Base-by-base conservation (phyloP, 768 basidiomycete genomes). In the Xerocomellus chrysenteron region DNA sequence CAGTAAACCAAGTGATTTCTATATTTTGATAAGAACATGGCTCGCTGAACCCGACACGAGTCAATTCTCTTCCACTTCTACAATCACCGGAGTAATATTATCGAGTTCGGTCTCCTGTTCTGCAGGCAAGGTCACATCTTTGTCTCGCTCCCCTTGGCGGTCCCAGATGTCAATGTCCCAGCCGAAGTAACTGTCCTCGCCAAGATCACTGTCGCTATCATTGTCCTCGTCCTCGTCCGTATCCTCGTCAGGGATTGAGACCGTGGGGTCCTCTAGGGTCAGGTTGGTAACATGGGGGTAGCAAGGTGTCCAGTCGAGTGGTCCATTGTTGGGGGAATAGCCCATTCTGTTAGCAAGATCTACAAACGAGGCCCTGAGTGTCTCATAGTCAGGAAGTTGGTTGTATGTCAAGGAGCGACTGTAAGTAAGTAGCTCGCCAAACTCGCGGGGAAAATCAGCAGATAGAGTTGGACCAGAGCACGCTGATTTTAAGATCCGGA, bases 261-360 rank as follows among this genome's bases (percentile, higher is more conserved):
- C 28, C 12, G 10, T 11, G 5, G 52, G 45, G 13, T 54, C 52
- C 5, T 54, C 37, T 30, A 47, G 19, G 6, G 14, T 19, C 37
- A 39, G 11, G 28, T 10, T 12, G 28, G 45, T 17, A 24, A 3
- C 11, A 7, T 17, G 3, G 2, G 52, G 52, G 30, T 36, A 44
- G 16, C 52, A 54, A 28, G 52, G 52, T 13, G 52, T 54, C 52
- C 52, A 54, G 45, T 54, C 52, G 13, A 54, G 44, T 21, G 52
- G 52, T n/a, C 45, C 45, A n/a, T 33, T 8, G 19, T 32, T 10
- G 8, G 5, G 19, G 16, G 37, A 32, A 32, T 12, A 33, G 36
- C 52, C 45, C n/a, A 40, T 3, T 40, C 14, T 39, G 16, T 40
- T 5, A 1, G 37, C 52, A 6, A 54, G 45, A 24, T 28, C 37